Conservation (phyloP, 805 yeast species). For the Wickerhamiella sergipiensis region DNA sequence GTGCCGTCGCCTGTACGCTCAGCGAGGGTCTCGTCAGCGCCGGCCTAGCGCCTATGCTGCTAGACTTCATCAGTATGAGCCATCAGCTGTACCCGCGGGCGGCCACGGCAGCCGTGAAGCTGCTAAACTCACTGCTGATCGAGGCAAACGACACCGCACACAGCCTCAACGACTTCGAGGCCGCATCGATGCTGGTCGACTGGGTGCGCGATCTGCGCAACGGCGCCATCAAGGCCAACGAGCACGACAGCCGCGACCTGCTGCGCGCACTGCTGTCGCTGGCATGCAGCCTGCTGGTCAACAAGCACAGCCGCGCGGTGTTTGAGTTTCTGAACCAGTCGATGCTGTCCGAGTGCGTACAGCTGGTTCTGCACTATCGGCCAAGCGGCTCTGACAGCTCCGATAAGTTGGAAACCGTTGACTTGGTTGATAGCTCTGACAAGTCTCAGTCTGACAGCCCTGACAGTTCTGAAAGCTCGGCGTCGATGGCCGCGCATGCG, state of each 20-base stretch:
- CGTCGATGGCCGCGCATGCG: neutral
- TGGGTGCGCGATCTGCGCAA: neutral
- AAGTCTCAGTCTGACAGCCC: too few species aligned
- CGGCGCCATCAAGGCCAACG: too few species aligned
- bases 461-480: too few species aligned
- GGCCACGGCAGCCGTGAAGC: neutral
- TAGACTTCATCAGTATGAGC: neutral
- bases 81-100: neutral
- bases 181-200: neutral
- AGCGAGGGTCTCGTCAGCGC: neutral
- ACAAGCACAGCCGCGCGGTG: neutral
- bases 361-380: neutral
- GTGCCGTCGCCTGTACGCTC: neutral
- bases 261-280: neutral
- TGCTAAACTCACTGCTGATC: neutral
- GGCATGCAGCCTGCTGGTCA: neutral
- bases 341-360: neutral
- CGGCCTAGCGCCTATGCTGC: neutral
- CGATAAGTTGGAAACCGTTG: too few species aligned
- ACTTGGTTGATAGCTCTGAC: too few species aligned
- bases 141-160: neutral
- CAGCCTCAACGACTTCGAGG: neutral
- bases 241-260: neutral
- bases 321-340: neutral
- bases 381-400: too few species aligned